Evolutionary conservation across 139 green algal genomes (phyloP), one percentile per base, ranked within the genome.

Genomic region (Haematococcus lacustris): DNA sequence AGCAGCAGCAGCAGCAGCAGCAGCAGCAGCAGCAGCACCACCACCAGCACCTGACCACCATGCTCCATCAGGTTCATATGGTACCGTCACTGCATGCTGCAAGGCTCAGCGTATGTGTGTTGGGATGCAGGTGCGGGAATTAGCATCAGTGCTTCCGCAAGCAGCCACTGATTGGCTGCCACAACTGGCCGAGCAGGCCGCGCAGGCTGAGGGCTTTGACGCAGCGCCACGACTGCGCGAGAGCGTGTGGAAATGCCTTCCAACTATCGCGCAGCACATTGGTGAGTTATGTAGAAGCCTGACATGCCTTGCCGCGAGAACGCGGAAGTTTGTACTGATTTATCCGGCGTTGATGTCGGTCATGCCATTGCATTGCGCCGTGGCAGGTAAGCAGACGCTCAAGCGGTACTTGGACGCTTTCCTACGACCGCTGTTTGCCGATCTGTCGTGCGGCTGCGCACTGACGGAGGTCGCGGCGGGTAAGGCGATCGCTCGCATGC

Each of bases 391-490:
- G 77, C 77, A 81, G 37, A 39, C 38, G 30, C 90, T 96, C 80
- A 97, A 97, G 83, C 70, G 68, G 1, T 60, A 88, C 79, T 67
- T 98, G 50, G 88, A 91, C 23, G 47, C 68, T 13, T 91, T 97
- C 47, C 70, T 97, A 64, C 32, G 67, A 17, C 83, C 89, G 0
- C 60, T 96, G 53, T 93, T 96, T 70, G 64, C 63, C 7, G 85
- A 85, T 33, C 38, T 35, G 28, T 66, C 71, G 13, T 91, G 88
- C 71, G 87, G 81, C 5, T 83, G 93, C 47, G 83, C 87, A 73
- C 77, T 92, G 38, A 86, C 83, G 64, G 80, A 86, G 69, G 85
- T 76, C 5, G 88, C 89, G 23, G 91, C 92, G 33, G 86, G 77
- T 0, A 62, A 70, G 37, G 87, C 75, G 32, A 70, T 91, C 30